A percentile compares a stretch with the other conserved stretches of the same genome.
Evolutionary conservation across 495 filamentous ascomycete species (phyloP).

Genomic region (Tuber borchii): DNA sequence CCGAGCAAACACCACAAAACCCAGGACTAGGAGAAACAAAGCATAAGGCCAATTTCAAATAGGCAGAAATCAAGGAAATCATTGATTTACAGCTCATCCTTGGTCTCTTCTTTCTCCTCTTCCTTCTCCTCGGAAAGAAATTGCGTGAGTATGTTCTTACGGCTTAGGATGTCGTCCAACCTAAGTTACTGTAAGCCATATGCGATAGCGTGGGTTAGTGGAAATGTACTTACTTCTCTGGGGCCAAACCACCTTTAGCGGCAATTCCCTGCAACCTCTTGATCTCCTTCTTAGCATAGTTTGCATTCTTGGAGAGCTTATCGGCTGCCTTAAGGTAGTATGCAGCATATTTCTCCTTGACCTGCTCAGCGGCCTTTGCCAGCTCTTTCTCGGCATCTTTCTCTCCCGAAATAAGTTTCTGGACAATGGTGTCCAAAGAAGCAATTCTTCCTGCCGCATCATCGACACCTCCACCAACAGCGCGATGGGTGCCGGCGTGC

Average conservation of each 20-base stretch:
- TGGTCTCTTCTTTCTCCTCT: constrained; percentile 35
- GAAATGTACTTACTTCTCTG: constrained; percentile 53
- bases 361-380: constrained; percentile 58
- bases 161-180: constrained; percentile 76
- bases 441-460: constrained; percentile 74
- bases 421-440: constrained; percentile 64
- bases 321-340: constrained; percentile 89
- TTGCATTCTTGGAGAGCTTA: constrained; percentile 69
- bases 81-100: constrained; percentile 27
- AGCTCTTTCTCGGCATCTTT: constrained; percentile 57
- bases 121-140: constrained; percentile 53
- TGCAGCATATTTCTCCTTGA: constrained; percentile 77
- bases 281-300: constrained; percentile 80
- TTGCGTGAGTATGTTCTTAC: constrained; percentile 79
- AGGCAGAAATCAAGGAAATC: constrained; percentile 7
- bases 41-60: constrained; percentile 7
- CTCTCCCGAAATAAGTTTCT: constrained; percentile 57
- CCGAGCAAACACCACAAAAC: neutral
- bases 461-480: constrained; percentile 73
- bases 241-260: constrained; percentile 75
- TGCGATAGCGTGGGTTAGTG: neutral
- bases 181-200: constrained; percentile 24
- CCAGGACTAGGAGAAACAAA: constrained; percentile 1
- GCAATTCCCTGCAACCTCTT: constrained; percentile 70
- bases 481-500: constrained; percentile 82